Base-by-base conservation (phyloP, 331 rosid genomes). In the Quercus lobata region DNA sequence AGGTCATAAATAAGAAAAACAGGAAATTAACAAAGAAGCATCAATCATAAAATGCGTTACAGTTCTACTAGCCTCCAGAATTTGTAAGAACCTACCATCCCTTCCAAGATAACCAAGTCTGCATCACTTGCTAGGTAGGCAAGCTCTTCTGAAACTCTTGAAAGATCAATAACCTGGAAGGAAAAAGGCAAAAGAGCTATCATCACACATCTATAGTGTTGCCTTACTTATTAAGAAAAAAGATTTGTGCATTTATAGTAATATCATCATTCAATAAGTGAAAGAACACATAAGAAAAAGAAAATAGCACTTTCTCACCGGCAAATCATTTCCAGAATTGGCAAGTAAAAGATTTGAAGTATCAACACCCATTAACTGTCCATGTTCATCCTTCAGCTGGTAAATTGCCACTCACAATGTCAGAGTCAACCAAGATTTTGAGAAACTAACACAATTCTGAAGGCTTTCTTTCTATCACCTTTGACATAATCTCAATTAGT, bases 261-360 rank as follows among this genome's bases (percentile, higher is more conserved):
- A 16, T 29, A 27, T 63, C 41, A 29, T 63, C n/a, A 29, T 12
- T 35, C 35, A 35, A 10, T 68, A 34, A 9, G 27, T 29, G 14
- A 35, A 68, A 35, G 53, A 35, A 19, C 72, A 68, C 5, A 2
- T 32, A 68, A 34, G 53, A 46, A 15, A 68, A 19, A 68, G 16
- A 68, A 34, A 68, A 34, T 19, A 32, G 7, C 66, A 72, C 69
- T 79, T 84, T 58, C 96, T 93, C 89, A 95, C 99, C 58, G 99
- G 99, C 78, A 95, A 91, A 87, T 91, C 99, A 89, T 90, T 95
- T 71, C 98, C 97, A 69, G 98, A 93, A 86, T 90, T 95, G 32
- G 94, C 88, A 82, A 95, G 84, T 57, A 93, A 77, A 77, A 93
- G 97, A 62, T 90, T 90, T 76, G 96, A 83, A 81, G 90, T 27